Evolutionary conservation across 176 grass and related monocot species (phyloP).

Genomic region (Tillandsia fasciculata): DNA sequence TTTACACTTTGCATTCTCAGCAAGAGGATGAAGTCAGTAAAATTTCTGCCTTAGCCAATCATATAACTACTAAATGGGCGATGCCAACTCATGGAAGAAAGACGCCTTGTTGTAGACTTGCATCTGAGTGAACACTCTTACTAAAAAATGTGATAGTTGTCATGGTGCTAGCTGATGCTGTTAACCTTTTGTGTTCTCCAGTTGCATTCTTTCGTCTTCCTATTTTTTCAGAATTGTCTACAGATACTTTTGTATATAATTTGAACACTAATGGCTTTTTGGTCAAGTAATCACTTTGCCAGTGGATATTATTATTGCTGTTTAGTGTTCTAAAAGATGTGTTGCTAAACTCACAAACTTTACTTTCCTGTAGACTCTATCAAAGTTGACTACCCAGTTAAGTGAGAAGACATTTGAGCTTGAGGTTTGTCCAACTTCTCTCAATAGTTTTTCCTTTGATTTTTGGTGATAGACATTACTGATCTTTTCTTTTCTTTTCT

Average conservation of each 20-base stretch:
- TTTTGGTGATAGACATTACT: slow-evolving; percentile 10
- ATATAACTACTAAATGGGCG: too few relatives aligned
- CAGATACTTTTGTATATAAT: neutral
- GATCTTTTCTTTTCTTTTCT: slow-evolving; percentile 12
- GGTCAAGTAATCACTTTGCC: neutral
- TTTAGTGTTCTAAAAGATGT: neutral
- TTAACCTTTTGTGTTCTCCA: neutral
- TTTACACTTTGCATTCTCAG: too few relatives aligned
- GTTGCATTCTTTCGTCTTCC: neutral
- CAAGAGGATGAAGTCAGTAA: too few relatives aligned
- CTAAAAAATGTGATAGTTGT: neutral
- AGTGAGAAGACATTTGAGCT: slow-evolving; percentile 90
- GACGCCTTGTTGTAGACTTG: neutral
- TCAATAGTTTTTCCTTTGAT: neutral
- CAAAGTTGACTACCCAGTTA: slow-evolving; percentile 70
- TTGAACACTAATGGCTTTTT: neutral
- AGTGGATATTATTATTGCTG: neutral
- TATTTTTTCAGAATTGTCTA: neutral
- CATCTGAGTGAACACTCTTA: neutral
- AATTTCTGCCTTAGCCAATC: too few relatives aligned
- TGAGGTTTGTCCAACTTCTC: slow-evolving; percentile 49
- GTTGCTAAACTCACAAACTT: neutral
- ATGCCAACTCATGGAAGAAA: neutral
- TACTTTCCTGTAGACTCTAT: slow-evolving; percentile 53
- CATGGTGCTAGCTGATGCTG: neutral